phyloP scores from a whole-genome alignment of 2,329 filamentous ascomycete species.

The Cladophialophora yegresii region DNA sequence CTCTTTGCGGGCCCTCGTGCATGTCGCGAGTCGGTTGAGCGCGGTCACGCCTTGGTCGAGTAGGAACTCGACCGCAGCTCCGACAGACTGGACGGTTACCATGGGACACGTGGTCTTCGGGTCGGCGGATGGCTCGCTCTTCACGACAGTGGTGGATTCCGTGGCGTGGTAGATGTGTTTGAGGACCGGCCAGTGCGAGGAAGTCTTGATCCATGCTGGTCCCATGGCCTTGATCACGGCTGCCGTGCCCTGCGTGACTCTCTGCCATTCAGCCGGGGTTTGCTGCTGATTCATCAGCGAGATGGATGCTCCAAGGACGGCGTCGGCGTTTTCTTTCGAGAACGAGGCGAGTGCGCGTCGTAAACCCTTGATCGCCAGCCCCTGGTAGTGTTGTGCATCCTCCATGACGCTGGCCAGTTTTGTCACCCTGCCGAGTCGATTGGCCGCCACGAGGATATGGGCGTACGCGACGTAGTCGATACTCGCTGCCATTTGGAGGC shows the following conservation, averaged over 20 bases:
- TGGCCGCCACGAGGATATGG: constrained; percentile 14
- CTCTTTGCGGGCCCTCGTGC: constrained; percentile 6
- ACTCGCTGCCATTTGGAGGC: constrained; percentile 15
- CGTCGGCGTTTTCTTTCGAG: constrained; percentile 81
- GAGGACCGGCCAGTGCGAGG: neutral
- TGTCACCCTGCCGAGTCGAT: constrained; percentile 10
- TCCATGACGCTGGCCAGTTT: constrained; percentile 12
- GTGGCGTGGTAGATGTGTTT: constrained; percentile 4
- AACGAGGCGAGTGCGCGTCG: constrained; percentile 83
- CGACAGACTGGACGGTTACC: constrained; percentile 8
- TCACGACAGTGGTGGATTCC: neutral
- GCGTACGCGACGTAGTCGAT: constrained; percentile 17
- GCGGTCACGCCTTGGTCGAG: constrained; percentile 11
- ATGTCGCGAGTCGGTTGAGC: constrained; percentile 8
- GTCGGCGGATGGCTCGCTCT: neutral
- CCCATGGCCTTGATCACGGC: constrained; percentile 13
- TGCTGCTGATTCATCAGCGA: constrained; percentile 55
- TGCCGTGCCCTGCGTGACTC: constrained; percentile 10
- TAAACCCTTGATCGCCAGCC: constrained; percentile 78
- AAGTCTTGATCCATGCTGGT: constrained; percentile 3
- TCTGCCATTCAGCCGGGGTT: constrained; percentile 9
- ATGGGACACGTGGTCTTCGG: neutral
- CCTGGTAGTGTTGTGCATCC: constrained; percentile 66
- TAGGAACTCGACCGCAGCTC: constrained; percentile 11
- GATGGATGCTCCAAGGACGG: constrained; percentile 83